Percentiles rank a stretch among this genome's conserved stretches.
These are phyloP conservation scores for Niveomyces coronatus DNA, from an alignment of 2,329 filamentous ascomycete genomes.

Conservation along the genomic window DNA sequence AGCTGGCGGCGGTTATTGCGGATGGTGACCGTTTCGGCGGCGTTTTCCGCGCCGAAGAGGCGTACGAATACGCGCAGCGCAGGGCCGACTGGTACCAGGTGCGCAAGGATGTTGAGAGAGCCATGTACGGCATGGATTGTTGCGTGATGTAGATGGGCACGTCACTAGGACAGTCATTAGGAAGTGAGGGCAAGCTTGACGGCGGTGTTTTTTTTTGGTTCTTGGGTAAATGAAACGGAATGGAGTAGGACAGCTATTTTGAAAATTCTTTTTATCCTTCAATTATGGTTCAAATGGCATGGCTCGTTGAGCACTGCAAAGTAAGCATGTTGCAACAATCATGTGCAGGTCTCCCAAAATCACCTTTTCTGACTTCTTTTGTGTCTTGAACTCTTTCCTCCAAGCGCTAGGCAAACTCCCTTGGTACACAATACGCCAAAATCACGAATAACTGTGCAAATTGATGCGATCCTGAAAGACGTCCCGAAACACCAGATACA, in stretches of 20 bases:
- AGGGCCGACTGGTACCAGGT: constrained; percentile 93
- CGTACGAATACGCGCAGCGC: constrained; percentile 92
- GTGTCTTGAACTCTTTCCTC: no score
- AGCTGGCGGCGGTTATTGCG: constrained; percentile 90
- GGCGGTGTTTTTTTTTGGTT: neutral
- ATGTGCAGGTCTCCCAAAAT: neutral
- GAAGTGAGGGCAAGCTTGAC: constrained; percentile 15
- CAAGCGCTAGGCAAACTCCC: no score
- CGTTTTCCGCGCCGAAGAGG: constrained; percentile 90
- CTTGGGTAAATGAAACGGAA: neutral
- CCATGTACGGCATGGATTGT: constrained; percentile 95
- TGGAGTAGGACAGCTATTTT: neutral
- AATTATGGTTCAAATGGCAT: neutral
- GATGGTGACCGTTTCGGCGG: constrained; percentile 84
- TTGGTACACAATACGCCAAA: no score
- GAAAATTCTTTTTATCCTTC: no score
- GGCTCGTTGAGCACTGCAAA: no score
- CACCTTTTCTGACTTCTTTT: no score
- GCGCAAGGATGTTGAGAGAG: constrained; percentile 78
- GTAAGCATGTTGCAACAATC: no score
- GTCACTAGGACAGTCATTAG: neutral
- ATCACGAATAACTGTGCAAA: no score
- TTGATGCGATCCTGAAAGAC: no score
- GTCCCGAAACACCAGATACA: no score
- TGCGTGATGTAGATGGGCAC: constrained; percentile 54